Conservation (phyloP, 1,139 yeast genomes). For the Taphrina flavorubra region DNA sequence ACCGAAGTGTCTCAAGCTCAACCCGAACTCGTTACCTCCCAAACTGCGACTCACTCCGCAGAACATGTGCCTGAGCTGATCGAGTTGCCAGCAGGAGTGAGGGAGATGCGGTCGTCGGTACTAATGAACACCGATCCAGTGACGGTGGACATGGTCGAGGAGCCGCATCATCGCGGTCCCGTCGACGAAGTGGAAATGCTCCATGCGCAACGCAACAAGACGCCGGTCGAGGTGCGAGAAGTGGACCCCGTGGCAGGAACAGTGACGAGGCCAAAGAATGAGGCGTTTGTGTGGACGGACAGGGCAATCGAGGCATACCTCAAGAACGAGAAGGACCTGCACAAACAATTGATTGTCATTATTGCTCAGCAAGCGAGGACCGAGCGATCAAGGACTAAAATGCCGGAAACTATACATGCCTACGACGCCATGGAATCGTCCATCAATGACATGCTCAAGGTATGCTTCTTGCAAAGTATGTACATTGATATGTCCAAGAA, state of each 20-base stretch:
- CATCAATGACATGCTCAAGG: conserved; percentile 15
- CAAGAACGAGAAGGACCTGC: conserved; percentile 1
- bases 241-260: not conserved
- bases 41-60: not conserved
- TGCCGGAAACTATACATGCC: not conserved
- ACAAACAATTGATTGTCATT: not conserved
- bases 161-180: conserved; percentile 30
- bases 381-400: conserved; percentile 2
- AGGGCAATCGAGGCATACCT: conserved; percentile 9
- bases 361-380: conserved; percentile 6
- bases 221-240: conserved; percentile 2
- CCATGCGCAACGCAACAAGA: conserved; percentile 3
- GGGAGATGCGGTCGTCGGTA: conserved; percentile 33
- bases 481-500: not conserved
- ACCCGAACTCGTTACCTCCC: not conserved
- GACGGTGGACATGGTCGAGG: conserved; percentile 32
- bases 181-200: conserved; percentile 38
- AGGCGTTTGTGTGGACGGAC: conserved; percentile 15
- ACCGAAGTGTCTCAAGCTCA: not conserved
- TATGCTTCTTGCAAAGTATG: not conserved
- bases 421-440: not conserved
- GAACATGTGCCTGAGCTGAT: not conserved
- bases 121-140: conserved; percentile 36
- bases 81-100: conserved; percentile 24
- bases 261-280: not conserved